These are phyloP conservation scores for Diaporthe vaccinii DNA, from an alignment of 2,329 filamentous ascomycete species.

Conservation along the genomic window DNA sequence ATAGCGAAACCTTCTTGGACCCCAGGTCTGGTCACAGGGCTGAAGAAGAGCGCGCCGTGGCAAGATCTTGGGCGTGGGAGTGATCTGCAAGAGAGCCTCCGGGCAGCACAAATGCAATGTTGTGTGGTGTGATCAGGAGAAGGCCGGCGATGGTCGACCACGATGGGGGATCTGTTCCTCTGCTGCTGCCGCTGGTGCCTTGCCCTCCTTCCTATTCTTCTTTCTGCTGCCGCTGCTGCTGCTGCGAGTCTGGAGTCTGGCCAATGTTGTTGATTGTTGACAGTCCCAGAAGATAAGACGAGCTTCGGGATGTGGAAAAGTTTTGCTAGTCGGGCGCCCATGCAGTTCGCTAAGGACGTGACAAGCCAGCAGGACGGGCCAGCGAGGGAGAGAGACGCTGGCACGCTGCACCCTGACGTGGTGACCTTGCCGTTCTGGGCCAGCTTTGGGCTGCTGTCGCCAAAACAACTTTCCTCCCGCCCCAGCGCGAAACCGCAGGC, in stretches of 20 bases:
- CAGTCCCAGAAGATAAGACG: constrained; percentile 12
- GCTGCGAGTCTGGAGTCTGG: constrained; percentile 7
- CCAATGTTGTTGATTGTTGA: constrained; percentile 33
- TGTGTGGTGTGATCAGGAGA: constrained; percentile 6
- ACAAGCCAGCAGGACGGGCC: constrained; percentile 10
- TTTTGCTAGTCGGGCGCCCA: constrained; percentile 31
- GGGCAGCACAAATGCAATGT: constrained; percentile 6
- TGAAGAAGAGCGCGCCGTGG: constrained; percentile 20
- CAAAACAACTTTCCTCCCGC: constrained; percentile 24
- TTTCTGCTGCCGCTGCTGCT: background rate
- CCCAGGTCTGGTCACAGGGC: constrained; percentile 25
- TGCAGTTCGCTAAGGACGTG: constrained; percentile 30
- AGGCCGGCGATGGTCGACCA: constrained; percentile 5
- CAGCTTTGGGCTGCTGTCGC: constrained; percentile 9
- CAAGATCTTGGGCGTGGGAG: constrained; percentile 29
- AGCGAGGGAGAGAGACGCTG: constrained; percentile 16
- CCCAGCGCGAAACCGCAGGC: constrained; percentile 34
- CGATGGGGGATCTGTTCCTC: background rate
- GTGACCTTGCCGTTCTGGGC: constrained; percentile 14
- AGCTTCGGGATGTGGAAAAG: constrained; percentile 18
- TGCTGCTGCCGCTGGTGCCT: background rate
- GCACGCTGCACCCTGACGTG: constrained; percentile 21
- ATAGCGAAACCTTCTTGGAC: constrained; percentile 14
- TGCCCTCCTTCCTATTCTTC: background rate
- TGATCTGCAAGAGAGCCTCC: constrained; percentile 30